Evolutionary conservation across 306 rosid species (phyloP).

Genomic region (Crotalaria pallida): DNA sequence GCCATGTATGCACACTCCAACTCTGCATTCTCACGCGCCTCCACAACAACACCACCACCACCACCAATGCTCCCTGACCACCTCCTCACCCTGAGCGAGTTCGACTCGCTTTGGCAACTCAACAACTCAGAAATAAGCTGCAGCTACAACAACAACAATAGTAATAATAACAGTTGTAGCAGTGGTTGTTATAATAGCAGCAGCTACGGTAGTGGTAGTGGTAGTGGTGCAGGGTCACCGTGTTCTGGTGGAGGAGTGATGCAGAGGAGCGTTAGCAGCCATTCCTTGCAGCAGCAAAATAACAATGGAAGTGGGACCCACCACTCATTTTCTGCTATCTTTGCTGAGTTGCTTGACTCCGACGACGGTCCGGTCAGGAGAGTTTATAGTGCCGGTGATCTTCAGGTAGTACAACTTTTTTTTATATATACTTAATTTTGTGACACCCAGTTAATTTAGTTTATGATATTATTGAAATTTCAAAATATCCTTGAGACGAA

Average conservation of each 20-base stretch:
- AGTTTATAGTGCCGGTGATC: conserved; percentile 63
- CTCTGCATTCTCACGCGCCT: conserved; percentile 27
- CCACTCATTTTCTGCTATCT: conserved; percentile 33
- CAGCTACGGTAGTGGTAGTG: conserved; percentile 36
- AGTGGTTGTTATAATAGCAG: conserved; percentile 33
- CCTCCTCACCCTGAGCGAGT: not conserved
- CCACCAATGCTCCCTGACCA: not conserved
- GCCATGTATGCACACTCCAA: not conserved
- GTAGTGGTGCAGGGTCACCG: conserved; percentile 39
- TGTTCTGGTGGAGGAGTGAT: conserved; percentile 26
- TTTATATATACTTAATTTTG: too few relatives aligned
- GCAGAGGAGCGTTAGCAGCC: conserved; percentile 56
- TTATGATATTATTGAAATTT: too few relatives aligned
- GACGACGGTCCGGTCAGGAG: conserved; percentile 44
- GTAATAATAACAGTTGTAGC: conserved; percentile 23
- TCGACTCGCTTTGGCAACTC: conserved; percentile 25
- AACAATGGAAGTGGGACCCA: conserved; percentile 38
- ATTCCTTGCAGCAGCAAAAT: conserved; percentile 33
- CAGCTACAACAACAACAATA: conserved; percentile 10
- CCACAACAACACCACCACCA: not conserved
- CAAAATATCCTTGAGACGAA: too few relatives aligned
- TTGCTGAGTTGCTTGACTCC: conserved; percentile 30
- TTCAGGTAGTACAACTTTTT: conserved; percentile 34
- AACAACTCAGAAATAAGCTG: conserved; percentile 36
- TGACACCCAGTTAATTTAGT: too few relatives aligned